Percentiles rank a stretch among this genome's conserved stretches.
These are phyloP conservation scores for Uronychia binucleata DNA, from an alignment of 73 alveolate species.

Conservation along the genomic window DNA sequence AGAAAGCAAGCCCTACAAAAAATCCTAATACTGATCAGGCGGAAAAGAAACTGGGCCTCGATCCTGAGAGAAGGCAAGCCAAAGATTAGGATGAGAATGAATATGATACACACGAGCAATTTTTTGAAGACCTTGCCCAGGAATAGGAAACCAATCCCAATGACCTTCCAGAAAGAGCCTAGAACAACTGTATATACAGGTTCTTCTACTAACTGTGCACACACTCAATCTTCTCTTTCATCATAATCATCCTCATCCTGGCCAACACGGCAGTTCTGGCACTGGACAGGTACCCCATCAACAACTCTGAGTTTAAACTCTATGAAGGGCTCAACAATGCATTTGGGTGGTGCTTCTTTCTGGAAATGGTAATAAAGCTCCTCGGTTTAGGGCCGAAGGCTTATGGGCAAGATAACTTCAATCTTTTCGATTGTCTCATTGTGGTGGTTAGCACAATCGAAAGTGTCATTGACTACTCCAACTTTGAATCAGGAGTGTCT, in stretches of 20 bases:
- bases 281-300: conserved; percentile 43
- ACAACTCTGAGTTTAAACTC: background rate
- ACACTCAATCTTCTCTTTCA: background rate
- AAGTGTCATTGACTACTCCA: conserved; percentile 24
- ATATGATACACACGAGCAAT: background rate
- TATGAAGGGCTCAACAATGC: conserved; percentile 1
- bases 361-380: conserved; percentile 62
- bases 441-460: conserved; percentile 44
- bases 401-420: conserved; percentile 63
- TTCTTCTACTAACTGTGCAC: background rate
- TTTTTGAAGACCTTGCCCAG: background rate
- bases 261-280: conserved; percentile 46
- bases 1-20: no score
- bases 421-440: conserved; percentile 59
- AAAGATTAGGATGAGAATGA: background rate
- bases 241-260: conserved; percentile 21
- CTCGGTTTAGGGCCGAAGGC: conserved; percentile 62
- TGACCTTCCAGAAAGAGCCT: background rate
- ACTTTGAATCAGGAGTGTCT: conserved; percentile 23
- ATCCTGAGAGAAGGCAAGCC: no score
- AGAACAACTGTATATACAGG: background rate
- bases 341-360: conserved; percentile 19
- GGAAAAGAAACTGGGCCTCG: no score
- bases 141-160: background rate
- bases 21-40: no score